Base-by-base conservation (phyloP, 1,284 basidiomycete species). In the Ceratobasidium sp. region DNA sequence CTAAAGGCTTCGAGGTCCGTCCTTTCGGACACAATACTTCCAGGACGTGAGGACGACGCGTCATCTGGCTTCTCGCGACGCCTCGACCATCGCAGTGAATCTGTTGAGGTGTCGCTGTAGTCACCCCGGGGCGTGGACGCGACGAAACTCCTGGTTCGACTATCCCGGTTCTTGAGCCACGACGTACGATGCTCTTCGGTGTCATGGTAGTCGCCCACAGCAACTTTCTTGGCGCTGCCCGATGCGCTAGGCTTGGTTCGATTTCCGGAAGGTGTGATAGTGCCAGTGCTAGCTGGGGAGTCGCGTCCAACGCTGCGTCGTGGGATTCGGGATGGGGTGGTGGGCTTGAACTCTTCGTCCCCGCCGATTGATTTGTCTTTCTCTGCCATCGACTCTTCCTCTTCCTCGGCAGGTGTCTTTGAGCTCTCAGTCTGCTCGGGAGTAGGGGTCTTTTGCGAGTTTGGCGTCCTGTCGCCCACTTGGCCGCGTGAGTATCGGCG, bases 131-230 rank as follows among this genome's bases (percentile, higher is more conserved):
- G 64, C 11, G 45, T n/a, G 51, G 71, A 58, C 31, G 17, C 54
- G n/a, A 64, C 60, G 28, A 64, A 74, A 58, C 60, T 74, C 60
- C 47, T 39, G 7, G 71, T 74, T 17, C 60, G 60, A 23, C 58
- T 64, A 17, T 74, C 71, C 20, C 60, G 58, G 47, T 74, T 74
- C 26, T 60, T 60, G n/a, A 74, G 33, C 71, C 71, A 74, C 15
- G 71, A 74, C 11, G 71, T 74, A 7, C 71, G 71, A 20, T 35
- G 71, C 31, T 74, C 71, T 28, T 37, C 60, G 42, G 71, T 39
- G 20, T 74, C 71, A 31, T 74, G 58, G 23, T 74, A 74, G 47
- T 74, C 71, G 35, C 71, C 71, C 71, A 74, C 54, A 5, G 66
- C 35, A 4, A 60, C 35, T 47, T 74, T 74, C 35, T 64, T 74